Evolutionary conservation across 306 rosid genomes (phyloP).

Genomic region (Rosa lucieae): DNA sequence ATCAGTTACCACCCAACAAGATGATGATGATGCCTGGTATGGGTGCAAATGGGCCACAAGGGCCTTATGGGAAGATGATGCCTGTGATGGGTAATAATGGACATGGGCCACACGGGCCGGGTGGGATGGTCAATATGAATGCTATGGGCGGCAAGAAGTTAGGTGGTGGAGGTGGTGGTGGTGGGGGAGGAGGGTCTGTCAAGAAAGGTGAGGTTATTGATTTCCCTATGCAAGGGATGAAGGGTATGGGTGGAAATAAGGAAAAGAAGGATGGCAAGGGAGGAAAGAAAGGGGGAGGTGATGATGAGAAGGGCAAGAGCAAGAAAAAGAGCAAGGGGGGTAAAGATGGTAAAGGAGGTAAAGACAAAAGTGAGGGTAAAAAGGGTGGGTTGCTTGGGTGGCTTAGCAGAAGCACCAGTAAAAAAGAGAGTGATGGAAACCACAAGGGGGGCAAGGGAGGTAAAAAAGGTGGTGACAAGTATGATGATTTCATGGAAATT

Average conservation of each 20-base stretch:
- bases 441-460: slow-evolving; percentile 38
- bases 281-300: slow-evolving; percentile 42
- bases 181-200: slow-evolving; percentile 29
- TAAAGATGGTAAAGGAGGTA: slow-evolving; percentile 19
- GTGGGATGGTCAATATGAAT: slow-evolving; percentile 48
- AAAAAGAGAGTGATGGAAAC: slow-evolving; percentile 29
- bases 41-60: slow-evolving; percentile 18
- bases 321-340: slow-evolving; percentile 47
- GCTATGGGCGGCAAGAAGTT: slow-evolving; percentile 48
- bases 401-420: slow-evolving; percentile 54
- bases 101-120: slow-evolving; percentile 58
- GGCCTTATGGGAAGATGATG: slow-evolving; percentile 36
- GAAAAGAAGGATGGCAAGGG: slow-evolving; percentile 50
- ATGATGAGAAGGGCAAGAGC: slow-evolving; percentile 34
- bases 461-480: slow-evolving; percentile 43
- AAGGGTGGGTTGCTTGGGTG: slow-evolving; percentile 26
- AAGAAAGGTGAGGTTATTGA: slow-evolving; percentile 78
- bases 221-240: slow-evolving; percentile 46
- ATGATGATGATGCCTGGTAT: slow-evolving; percentile 23
- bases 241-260: slow-evolving; percentile 50
- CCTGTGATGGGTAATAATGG: slow-evolving; percentile 37
- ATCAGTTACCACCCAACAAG: slow-evolving; percentile 39
- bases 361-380: slow-evolving; percentile 31
- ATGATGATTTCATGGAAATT: slow-evolving; percentile 48
- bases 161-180: slow-evolving; percentile 39